phyloP scores from a whole-genome alignment of 352 stramenopile genomes.

The Pythium myriotylum region DNA sequence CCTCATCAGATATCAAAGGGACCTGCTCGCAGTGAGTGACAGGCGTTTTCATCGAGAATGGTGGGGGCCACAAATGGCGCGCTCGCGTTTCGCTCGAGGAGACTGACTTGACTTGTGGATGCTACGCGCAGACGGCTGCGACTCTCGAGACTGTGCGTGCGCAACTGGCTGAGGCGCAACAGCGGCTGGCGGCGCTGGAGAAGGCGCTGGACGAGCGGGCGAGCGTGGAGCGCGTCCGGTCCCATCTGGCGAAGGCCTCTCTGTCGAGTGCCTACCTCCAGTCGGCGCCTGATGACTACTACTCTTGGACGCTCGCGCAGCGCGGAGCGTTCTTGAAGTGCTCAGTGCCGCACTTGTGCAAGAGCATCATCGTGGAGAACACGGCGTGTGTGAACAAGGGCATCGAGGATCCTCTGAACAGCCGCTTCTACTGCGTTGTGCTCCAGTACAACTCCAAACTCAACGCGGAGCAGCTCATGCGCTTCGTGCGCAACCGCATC shows the following conservation, averaged over 20 bases:
- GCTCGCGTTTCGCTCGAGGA: not conserved
- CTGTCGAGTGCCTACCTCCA: slow-evolving; percentile 70
- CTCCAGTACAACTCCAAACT: slow-evolving; percentile 88
- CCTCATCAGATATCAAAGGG: not conserved
- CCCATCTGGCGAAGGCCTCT: slow-evolving; percentile 44
- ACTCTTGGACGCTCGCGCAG: slow-evolving; percentile 68
- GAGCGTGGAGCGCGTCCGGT: slow-evolving; percentile 48
- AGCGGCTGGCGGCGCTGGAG: slow-evolving; percentile 49
- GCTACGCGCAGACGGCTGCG: slow-evolving; percentile 6
- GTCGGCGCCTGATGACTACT: slow-evolving; percentile 69
- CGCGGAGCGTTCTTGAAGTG: slow-evolving; percentile 69
- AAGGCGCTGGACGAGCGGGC: slow-evolving; percentile 50
- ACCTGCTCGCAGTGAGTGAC: slow-evolving; percentile 2
- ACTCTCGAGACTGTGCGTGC: slow-evolving; percentile 37
- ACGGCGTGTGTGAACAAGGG: slow-evolving; percentile 64
- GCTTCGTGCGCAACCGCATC: slow-evolving; percentile 73
- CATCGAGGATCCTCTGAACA: slow-evolving; percentile 63
- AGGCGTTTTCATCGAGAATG: no score
- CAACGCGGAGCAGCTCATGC: slow-evolving; percentile 79
- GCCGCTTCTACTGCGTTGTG: slow-evolving; percentile 84
- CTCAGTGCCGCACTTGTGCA: slow-evolving; percentile 75
- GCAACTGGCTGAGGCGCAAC: slow-evolving; percentile 30
- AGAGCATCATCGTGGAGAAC: slow-evolving; percentile 91
- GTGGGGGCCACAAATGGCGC: no score
- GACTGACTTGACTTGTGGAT: not conserved